Percentiles rank a stretch among this genome's conserved stretches.
Evolutionary conservation across 768 basidiomycete species (phyloP).

Genomic region (Suillus hirtellus): DNA sequence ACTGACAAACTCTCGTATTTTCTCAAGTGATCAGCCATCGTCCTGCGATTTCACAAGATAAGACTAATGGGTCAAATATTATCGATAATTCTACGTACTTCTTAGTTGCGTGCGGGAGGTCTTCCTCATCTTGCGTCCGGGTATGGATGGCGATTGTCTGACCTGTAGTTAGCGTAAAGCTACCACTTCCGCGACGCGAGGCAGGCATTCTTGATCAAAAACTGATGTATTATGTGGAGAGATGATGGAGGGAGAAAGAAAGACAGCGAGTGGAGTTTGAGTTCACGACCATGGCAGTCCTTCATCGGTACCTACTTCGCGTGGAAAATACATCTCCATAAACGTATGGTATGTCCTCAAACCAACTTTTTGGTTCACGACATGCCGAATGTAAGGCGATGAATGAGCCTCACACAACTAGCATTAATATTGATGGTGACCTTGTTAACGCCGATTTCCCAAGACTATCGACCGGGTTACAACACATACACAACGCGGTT

Average conservation of each 20-base stretch:
- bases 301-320: slow-evolving; percentile 10
- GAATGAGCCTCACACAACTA: slow-evolving; percentile 2
- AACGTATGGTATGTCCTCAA: background rate
- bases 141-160: slow-evolving; percentile 86
- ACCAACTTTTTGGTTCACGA: background rate
- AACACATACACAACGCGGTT: background rate
- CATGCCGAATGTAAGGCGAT: background rate
- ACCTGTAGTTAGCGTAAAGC: slow-evolving; percentile 68
- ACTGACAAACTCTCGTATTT: slow-evolving; percentile 87
- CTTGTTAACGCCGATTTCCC: slow-evolving; percentile 3
- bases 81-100: slow-evolving; percentile 50
- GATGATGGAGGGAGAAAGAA: slow-evolving; percentile 17
- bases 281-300: slow-evolving; percentile 13
- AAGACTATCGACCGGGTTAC: background rate
- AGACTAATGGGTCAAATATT: background rate
- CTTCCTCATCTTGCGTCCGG: slow-evolving; percentile 82
- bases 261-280: slow-evolving; percentile 20
- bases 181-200: slow-evolving; percentile 79
- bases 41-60: slow-evolving; percentile 44
- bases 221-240: slow-evolving; percentile 6
- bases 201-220: slow-evolving; percentile 49
- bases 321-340: slow-evolving; percentile 27
- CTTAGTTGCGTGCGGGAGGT: slow-evolving; percentile 92
- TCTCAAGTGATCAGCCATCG: slow-evolving; percentile 91
- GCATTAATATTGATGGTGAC: background rate